phyloP scores from a whole-genome alignment of 495 filamentous ascomycete genomes.

The Penicillium coprophilum region DNA sequence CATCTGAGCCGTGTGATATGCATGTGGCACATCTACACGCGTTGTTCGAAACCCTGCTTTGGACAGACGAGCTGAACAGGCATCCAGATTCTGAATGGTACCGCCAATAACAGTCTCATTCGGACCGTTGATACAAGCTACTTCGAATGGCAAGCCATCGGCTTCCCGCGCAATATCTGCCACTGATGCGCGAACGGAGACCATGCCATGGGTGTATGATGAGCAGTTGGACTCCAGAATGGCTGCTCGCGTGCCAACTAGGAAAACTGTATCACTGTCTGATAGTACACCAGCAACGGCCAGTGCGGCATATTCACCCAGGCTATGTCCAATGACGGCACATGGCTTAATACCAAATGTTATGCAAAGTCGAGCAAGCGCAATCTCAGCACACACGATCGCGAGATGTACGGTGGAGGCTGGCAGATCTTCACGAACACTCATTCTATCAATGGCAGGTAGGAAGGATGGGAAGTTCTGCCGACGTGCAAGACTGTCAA shows the following conservation, averaged over 20 bases:
- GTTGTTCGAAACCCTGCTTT: not conserved
- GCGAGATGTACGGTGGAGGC: conserved; percentile 70
- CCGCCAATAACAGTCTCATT: conserved; percentile 5
- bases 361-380: conserved; percentile 68
- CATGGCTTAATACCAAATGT: conserved; percentile 70
- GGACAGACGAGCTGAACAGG: not conserved
- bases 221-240: conserved; percentile 13
- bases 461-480: conserved; percentile 1
- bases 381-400: conserved; percentile 70
- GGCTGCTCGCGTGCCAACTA: conserved; percentile 28
- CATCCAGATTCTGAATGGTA: not conserved
- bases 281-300: conserved; percentile 75
- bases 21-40: not conserved
- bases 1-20: conserved; percentile 1
- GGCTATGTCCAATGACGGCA: conserved; percentile 77
- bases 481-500: conserved; percentile 18
- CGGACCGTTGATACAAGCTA: conserved; percentile 7
- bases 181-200: not conserved
- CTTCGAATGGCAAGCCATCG: not conserved
- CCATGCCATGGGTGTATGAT: not conserved
- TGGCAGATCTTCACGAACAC: not conserved
- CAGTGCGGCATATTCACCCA: conserved; percentile 82
- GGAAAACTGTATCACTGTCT: conserved; percentile 69
- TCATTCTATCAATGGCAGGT: not conserved
- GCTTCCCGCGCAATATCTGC: not conserved